A percentile compares a stretch with the other conserved stretches of the same genome.
Evolutionary conservation across 2,329 filamentous ascomycete genomes (phyloP).

Genomic region (Sodiomyces alkalinus): DNA sequence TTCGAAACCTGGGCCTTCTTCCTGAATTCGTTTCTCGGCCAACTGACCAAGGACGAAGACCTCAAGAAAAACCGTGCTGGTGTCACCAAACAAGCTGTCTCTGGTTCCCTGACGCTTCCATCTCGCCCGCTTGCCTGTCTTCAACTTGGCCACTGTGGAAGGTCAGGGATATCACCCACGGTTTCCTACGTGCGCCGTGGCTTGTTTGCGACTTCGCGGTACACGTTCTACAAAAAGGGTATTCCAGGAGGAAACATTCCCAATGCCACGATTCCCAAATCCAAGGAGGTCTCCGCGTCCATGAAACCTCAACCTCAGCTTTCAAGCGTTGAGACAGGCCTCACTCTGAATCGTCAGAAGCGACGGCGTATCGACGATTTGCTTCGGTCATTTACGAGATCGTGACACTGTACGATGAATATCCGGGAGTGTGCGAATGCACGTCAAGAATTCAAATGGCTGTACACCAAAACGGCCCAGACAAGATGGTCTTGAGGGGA

Average conservation of each 20-base stretch:
- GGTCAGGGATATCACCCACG: constrained; percentile 16
- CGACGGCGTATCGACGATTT: constrained; percentile 19
- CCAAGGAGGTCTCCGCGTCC: constrained; percentile 4
- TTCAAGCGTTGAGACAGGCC: constrained; percentile 5
- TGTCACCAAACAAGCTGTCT: constrained; percentile 14
- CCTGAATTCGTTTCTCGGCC: constrained; percentile 23
- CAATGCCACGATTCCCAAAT: too few species aligned
- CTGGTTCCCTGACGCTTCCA: constrained; percentile 21
- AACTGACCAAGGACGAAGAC: constrained; percentile 20
- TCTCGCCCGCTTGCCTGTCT: constrained; percentile 21
- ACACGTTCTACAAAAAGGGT: constrained; percentile 20
- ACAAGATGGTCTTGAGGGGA: too few species aligned
- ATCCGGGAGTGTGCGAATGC: too few species aligned
- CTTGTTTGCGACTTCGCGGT: constrained; percentile 16
- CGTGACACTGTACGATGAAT: too few species aligned
- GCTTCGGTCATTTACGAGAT: constrained; percentile 12
- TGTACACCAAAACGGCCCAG: too few species aligned
- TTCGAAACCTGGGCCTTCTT: constrained; percentile 27
- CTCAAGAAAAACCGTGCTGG: constrained; percentile 10
- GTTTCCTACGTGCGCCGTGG: constrained; percentile 21
- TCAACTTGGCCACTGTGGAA: constrained; percentile 20
- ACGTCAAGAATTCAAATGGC: neutral
- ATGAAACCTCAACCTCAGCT: constrained; percentile 6
- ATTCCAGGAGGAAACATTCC: too few species aligned
- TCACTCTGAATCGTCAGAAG: constrained; percentile 15